A percentile compares a stretch with the other conserved stretches of the same genome.
These are phyloP conservation scores for Hypoxylon fragiforme DNA, from an alignment of 495 filamentous ascomycete species.

Conservation along the genomic window DNA sequence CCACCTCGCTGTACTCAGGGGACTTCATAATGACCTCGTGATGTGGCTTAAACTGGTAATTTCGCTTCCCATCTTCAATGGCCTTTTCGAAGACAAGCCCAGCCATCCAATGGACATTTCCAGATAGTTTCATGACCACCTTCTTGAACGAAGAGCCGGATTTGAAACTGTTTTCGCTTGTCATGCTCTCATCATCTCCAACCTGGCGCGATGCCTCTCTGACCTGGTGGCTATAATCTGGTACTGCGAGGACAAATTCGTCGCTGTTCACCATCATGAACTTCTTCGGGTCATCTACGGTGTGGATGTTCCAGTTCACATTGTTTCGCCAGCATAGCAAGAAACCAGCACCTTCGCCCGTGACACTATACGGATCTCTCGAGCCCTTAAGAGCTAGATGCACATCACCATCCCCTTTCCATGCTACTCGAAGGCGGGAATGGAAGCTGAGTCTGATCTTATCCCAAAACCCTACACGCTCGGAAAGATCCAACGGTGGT, in stretches of 20 bases:
- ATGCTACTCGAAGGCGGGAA: slow-evolving; percentile 83
- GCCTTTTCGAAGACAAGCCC: slow-evolving; percentile 92
- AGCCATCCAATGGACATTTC: slow-evolving; percentile 86
- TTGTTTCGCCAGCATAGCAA: slow-evolving; percentile 97
- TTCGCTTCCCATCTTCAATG: slow-evolving; percentile 62
- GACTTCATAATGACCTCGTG: slow-evolving; percentile 87
- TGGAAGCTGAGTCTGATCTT: slow-evolving; percentile 96
- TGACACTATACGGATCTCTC: slow-evolving; percentile 91
- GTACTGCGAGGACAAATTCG: slow-evolving; percentile 90
- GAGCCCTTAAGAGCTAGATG: slow-evolving; percentile 92
- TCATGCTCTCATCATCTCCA: slow-evolving; percentile 64
- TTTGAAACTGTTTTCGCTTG: slow-evolving; percentile 67
- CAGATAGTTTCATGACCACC: slow-evolving; percentile 96
- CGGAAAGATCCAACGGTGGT: slow-evolving; percentile 88
- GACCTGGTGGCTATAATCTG: slow-evolving; percentile 88
- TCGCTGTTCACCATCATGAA: slow-evolving; percentile 96
- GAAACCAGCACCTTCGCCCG: slow-evolving; percentile 89
- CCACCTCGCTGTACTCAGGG: slow-evolving; percentile 67
- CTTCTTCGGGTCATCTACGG: slow-evolving; percentile 79
- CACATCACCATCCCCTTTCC: slow-evolving; percentile 95
- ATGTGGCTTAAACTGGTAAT: slow-evolving; percentile 87
- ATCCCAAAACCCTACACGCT: slow-evolving; percentile 97
- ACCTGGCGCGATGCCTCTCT: slow-evolving; percentile 62
- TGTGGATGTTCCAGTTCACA: slow-evolving; percentile 81
- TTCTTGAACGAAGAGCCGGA: slow-evolving; percentile 88